phyloP scores from a whole-genome alignment of 179 eudicot species.

The Monotropa hypopitys region DNA sequence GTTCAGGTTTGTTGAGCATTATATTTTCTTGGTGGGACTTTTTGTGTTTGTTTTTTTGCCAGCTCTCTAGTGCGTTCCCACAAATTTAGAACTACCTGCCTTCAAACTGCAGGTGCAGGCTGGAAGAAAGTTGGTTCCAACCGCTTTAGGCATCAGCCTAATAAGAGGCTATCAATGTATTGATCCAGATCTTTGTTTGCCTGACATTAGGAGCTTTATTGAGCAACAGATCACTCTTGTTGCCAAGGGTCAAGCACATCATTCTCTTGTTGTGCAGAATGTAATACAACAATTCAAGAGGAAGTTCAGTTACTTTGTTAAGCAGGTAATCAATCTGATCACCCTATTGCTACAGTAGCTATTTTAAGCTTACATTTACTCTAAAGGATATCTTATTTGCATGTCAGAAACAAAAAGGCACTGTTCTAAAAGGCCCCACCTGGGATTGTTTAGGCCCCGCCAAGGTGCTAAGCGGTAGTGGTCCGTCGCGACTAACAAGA shows the following conservation, averaged over 20 bases:
- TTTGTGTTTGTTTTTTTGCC: not conserved
- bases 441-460: too few relatives aligned
- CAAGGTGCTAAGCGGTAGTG: too few relatives aligned
- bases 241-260: conserved; percentile 89
- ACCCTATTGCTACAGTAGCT: not conserved
- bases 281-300: conserved; percentile 74
- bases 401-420: not conserved
- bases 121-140: conserved; percentile 85
- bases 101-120: conserved; percentile 60
- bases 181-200: conserved; percentile 95
- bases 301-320: conserved; percentile 69
- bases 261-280: conserved; percentile 72
- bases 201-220: conserved; percentile 88
- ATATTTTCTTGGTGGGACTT: not conserved
- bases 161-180: conserved; percentile 88
- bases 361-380: not conserved
- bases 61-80: not conserved
- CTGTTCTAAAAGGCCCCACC: too few relatives aligned
- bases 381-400: not conserved
- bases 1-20: conserved; percentile 52
- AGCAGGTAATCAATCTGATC: conserved; percentile 47
- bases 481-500: too few relatives aligned
- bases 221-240: conserved; percentile 89
- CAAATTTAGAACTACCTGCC: not conserved
- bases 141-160: conserved; percentile 77